Percentiles rank a stretch among this genome's conserved stretches.
These are phyloP conservation scores for Zygotorulaspora danielsina DNA, from an alignment of 805 yeast species.

Conservation along the genomic window DNA sequence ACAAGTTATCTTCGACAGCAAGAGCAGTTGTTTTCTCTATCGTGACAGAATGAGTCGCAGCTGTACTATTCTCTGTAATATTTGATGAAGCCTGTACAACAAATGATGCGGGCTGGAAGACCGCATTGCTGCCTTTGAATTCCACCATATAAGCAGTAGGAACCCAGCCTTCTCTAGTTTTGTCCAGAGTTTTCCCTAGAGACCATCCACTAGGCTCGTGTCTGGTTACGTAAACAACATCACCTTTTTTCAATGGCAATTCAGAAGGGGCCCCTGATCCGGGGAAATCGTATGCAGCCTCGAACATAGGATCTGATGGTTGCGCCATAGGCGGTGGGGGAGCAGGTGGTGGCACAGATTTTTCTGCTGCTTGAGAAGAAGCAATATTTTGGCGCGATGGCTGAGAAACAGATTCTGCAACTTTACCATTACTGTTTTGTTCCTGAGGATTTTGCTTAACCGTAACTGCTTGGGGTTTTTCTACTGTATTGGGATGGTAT, in stretches of 20 bases:
- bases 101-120: conserved; percentile 40
- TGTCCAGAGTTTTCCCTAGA: conserved; percentile 73
- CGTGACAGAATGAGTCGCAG: conserved; percentile 21
- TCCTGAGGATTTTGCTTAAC: conserved; percentile 18
- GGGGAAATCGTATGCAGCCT: conserved; percentile 82
- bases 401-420: conserved; percentile 2
- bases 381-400: conserved; percentile 1
- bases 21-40: conserved; percentile 9
- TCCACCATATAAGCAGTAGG: conserved; percentile 86
- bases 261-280: conserved; percentile 83
- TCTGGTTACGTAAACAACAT: conserved; percentile 64
- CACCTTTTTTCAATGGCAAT: conserved; percentile 72
- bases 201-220: conserved; percentile 93
- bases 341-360: conserved; percentile 64
- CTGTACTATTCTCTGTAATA: conserved; percentile 8
- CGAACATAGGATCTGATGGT: conserved; percentile 71
- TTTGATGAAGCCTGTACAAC: conserved; percentile 24
- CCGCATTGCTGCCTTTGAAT: conserved; percentile 39
- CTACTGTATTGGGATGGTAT: conserved; percentile 30
- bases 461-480: conserved; percentile 16
- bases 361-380: conserved; percentile 13
- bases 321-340: conserved; percentile 59
- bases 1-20: conserved; percentile 1
- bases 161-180: conserved; percentile 88
- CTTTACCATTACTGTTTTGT: not conserved